Evolutionary conservation across 345 rosid species (phyloP), one percentile per base, ranked within the genome.

Genomic region (Salix exigua): DNA sequence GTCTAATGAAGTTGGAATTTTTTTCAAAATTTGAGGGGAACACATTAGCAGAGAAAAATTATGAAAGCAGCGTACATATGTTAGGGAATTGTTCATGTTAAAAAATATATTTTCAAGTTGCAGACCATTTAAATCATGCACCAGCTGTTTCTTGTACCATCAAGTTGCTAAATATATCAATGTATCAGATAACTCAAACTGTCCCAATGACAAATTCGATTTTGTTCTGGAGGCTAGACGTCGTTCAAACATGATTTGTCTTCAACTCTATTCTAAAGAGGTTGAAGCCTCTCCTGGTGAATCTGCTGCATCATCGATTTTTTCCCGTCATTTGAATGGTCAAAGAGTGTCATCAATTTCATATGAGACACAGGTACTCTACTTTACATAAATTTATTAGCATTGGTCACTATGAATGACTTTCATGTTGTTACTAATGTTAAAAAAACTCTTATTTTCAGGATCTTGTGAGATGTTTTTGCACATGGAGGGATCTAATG

Each of bases 401-500:
- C 33, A 23, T 68, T 71, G 68, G 30, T 58, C 62, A 25, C 74
- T 42, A 51, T 17, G 31, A 60, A 53, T 14, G 66, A 7, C 68
- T 33, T 73, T 12, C 40, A 37, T 12, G 35, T 21, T 42, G 23
- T 53, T 69, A 18, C 70, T 79, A 31, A 71, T 65, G 0, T 42
- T 50, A 40, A 78, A 58, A 66, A 75, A 42, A 72, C 66, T 60
- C 55, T 78, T 81, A 80, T 88, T 85, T 86, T 82, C 96, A 95
- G 90, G 92, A 88, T 83, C 82, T 88, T 72, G 93, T 95, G 72
- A 88, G 94, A 79, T 83, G 89, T 79, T 70, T 95, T 70, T 95
- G 97, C 82, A 86, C 90, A 70, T 95, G 99, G 99, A 89, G 99
- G 83, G 99, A 95, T 73, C 76, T 93, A 76, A 95, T 93, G 97